phyloP scores from a whole-genome alignment of 179 eudicot genomes.

The Gypsophila paniculata region DNA sequence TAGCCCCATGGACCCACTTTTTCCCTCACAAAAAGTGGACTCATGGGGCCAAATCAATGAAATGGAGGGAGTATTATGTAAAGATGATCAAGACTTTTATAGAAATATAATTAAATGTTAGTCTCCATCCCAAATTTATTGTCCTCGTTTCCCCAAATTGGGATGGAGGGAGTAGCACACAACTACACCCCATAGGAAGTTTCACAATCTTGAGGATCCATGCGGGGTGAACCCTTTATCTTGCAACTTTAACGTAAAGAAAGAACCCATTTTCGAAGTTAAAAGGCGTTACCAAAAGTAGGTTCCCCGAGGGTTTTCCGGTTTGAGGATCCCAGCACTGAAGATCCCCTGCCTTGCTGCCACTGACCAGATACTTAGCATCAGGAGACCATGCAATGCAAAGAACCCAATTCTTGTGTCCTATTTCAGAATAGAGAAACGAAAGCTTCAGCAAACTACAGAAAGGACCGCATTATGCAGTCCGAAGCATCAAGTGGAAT shows the following conservation, averaged over 20 bases:
- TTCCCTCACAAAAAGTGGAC: too few species aligned
- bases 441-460: conserved; percentile 13
- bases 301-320: conserved; percentile 74
- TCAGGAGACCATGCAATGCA: conserved; percentile 98
- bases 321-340: conserved; percentile 90
- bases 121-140: too few species aligned
- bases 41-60: too few species aligned
- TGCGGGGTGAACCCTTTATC: conserved; percentile 3
- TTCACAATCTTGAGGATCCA: neutral
- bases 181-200: neutral
- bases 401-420: conserved; percentile 98
- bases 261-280: neutral
- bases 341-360: conserved; percentile 94
- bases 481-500: neutral
- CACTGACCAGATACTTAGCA: conserved; percentile 92
- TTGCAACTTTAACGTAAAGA: too few species aligned
- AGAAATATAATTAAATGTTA: neutral
- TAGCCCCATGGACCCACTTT: too few species aligned
- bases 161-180: too few species aligned
- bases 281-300: conserved; percentile 50
- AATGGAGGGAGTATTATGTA: too few species aligned
- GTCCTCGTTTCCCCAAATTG: too few species aligned
- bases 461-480: neutral
- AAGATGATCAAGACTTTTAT: too few species aligned
- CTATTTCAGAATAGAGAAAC: conserved; percentile 27